These are phyloP conservation scores for Kodamaea derodonti DNA, from an alignment of 1,139 yeast genomes.

Conservation along the genomic window DNA sequence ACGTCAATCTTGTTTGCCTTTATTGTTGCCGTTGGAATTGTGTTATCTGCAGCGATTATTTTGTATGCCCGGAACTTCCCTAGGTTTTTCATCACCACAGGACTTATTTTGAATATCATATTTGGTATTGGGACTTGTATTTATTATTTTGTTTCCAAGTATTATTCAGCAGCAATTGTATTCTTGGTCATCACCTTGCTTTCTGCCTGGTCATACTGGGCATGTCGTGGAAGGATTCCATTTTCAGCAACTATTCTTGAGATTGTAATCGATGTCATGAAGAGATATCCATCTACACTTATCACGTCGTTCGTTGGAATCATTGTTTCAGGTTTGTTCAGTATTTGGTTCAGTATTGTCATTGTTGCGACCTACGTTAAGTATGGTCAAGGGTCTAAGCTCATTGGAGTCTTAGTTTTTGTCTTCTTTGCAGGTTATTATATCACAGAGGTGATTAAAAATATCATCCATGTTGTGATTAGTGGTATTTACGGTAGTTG, in stretches of 20 bases:
- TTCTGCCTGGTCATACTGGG: conserved; percentile 72
- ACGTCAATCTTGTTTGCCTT: conserved; percentile 70
- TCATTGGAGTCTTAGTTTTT: conserved; percentile 64
- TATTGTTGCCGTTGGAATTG: conserved; percentile 58
- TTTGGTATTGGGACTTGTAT: conserved; percentile 75
- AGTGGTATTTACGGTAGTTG: conserved; percentile 89
- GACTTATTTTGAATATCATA: conserved; percentile 63
- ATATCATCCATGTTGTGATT: conserved; percentile 79
- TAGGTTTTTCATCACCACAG: conserved; percentile 61
- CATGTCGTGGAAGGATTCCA: conserved; percentile 63
- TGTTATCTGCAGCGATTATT: conserved; percentile 54
- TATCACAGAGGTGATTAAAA: conserved; percentile 79
- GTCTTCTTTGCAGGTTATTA: conserved; percentile 84
- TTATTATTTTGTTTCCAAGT: conserved; percentile 57
- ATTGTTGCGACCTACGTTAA: conserved; percentile 76
- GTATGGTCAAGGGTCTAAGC: conserved; percentile 65
- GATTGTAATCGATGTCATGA: conserved; percentile 74
- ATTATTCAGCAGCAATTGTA: conserved; percentile 79
- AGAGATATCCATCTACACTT: conserved; percentile 64
- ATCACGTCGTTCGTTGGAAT: conserved; percentile 64
- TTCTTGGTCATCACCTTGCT: conserved; percentile 61
- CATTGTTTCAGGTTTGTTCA: conserved; percentile 59
- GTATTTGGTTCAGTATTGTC: conserved; percentile 61
- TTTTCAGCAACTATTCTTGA: conserved; percentile 72
- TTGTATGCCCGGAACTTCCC: conserved; percentile 64